Conservation (phyloP, 73 alveolate species). For the Paramecium pentaurelia region DNA sequence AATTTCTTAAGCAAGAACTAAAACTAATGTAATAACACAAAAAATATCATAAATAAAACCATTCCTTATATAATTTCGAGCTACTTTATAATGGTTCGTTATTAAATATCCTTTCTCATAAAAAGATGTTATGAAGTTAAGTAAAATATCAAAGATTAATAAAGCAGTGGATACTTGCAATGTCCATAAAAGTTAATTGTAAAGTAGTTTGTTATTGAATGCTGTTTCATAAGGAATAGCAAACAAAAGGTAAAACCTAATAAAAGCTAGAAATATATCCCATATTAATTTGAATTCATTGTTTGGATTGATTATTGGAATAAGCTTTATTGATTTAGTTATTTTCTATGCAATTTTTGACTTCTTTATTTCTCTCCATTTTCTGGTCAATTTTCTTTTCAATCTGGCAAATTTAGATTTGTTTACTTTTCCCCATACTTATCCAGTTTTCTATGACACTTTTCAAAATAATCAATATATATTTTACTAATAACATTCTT, state of each 20-base stretch:
- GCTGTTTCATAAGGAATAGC: constrained; percentile 19
- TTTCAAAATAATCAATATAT: neutral
- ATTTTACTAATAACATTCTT: neutral
- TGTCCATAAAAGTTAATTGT: constrained; percentile 14
- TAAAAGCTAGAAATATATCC: constrained; percentile 6
- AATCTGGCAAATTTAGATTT: constrained; percentile 12
- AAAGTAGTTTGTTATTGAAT: neutral
- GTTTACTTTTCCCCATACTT: constrained; percentile 29
- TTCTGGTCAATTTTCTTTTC: constrained; percentile 7
- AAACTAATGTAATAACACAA: neutral
- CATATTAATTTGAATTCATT: neutral
- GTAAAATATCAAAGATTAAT: neutral
- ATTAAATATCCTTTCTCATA: constrained; percentile 40
- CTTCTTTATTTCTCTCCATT: neutral
- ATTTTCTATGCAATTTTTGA: neutral
- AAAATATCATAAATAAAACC: constrained; percentile 33
- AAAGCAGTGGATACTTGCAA: neutral
- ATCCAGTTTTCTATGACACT: neutral
- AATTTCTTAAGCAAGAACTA: neutral
- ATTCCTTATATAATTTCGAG: neutral
- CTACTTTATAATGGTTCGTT: neutral
- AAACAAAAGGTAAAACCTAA: neutral
- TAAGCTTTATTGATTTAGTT: neutral
- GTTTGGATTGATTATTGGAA: constrained; percentile 43
- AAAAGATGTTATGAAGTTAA: neutral